Conservation (phyloP, 805 yeast species). For the Zygotorulaspora chibaensis region DNA sequence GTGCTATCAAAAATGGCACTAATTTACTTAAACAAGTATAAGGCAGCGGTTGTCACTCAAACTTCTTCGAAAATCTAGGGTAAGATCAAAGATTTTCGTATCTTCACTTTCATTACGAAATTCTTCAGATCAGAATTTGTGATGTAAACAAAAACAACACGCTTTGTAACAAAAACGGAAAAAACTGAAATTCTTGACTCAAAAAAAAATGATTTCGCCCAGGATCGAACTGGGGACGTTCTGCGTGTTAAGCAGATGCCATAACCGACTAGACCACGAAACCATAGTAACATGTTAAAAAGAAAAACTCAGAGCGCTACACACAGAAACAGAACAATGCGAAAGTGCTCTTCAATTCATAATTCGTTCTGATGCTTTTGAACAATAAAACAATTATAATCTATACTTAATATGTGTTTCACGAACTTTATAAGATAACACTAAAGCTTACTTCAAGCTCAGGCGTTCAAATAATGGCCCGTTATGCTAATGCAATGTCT, state of each 20-base stretch:
- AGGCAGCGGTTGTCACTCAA: background rate
- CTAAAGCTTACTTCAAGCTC: too few species aligned
- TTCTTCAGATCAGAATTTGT: conserved; percentile 1
- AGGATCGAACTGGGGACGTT: conserved; percentile 99
- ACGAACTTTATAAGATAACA: too few species aligned
- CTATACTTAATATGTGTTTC: too few species aligned
- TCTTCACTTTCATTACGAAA: background rate
- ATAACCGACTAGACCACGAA: conserved; percentile 99
- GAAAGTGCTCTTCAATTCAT: too few species aligned
- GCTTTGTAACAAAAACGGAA: conserved; percentile 1
- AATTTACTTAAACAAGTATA: background rate
- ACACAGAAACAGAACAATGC: too few species aligned
- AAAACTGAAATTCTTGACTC: background rate
- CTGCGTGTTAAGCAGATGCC: conserved; percentile 99
- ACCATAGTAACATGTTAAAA: conserved; percentile 51
- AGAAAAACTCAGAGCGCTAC: too few species aligned
- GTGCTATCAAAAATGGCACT: background rate
- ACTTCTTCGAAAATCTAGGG: background rate
- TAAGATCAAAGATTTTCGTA: background rate
- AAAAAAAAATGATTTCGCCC: conserved; percentile 86
- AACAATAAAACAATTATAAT: too few species aligned
- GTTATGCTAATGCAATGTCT: too few species aligned
- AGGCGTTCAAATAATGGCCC: too few species aligned
- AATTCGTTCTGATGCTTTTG: too few species aligned
- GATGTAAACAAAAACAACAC: conserved; percentile 13